Evolutionary conservation across 768 basidiomycete species (phyloP).

Genomic region (Hypholoma fasciculare): DNA sequence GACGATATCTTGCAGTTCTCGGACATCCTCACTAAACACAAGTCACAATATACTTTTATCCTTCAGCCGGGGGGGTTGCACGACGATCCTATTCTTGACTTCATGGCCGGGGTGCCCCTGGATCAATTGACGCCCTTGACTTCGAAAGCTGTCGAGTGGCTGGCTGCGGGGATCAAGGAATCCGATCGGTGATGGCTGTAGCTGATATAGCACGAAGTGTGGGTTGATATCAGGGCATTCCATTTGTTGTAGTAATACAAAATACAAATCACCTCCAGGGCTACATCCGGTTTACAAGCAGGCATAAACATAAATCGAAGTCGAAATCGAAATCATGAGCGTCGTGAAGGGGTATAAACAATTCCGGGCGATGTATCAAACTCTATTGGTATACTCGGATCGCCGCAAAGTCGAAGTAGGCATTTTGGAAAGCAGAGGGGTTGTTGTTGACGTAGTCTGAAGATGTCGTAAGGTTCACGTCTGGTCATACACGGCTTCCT

Average conservation of each 20-base stretch:
- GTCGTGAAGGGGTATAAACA: no score
- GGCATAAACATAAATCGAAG: no score
- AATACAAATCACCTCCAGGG: not conserved
- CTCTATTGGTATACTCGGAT: constrained; percentile 37
- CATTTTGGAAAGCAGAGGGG: constrained; percentile 55
- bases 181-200: not conserved
- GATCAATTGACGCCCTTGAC: constrained; percentile 5
- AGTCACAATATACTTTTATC: constrained; percentile 8
- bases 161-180: constrained; percentile 6
- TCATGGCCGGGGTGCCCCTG: not conserved
- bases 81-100: constrained; percentile 13
- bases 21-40: constrained; percentile 2
- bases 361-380: no score
- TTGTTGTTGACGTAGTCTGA: constrained; percentile 61
- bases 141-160: constrained; percentile 11
- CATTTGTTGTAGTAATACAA: not conserved
- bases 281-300: not conserved
- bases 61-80: constrained; percentile 14
- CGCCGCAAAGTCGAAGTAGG: constrained; percentile 65
- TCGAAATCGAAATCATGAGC: no score
- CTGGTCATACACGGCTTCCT: not conserved
- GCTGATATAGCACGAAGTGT: not conserved
- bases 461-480: not conserved
- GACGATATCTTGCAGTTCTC: constrained; percentile 24
- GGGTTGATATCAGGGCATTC: not conserved